Evolutionary conservation across 768 basidiomycete species (phyloP).

Genomic region (Kwoniella europaea): DNA sequence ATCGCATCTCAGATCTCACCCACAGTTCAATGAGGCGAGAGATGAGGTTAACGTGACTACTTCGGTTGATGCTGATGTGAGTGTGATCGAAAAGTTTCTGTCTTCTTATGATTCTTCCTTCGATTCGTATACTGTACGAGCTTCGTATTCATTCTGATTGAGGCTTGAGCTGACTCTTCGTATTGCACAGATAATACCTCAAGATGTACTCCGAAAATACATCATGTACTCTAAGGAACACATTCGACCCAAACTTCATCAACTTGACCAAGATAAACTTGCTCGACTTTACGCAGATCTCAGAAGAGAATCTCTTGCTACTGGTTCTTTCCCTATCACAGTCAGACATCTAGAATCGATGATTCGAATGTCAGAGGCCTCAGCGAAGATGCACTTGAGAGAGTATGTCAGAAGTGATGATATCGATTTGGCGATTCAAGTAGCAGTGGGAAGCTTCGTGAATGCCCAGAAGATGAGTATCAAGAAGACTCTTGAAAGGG

Average conservation of each 20-base stretch:
- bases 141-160: too few species aligned
- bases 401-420: constrained; percentile 96
- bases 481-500: constrained; percentile 95
- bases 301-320: constrained; percentile 91
- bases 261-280: constrained; percentile 94
- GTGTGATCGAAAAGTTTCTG: constrained; percentile 50
- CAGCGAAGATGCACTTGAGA: constrained; percentile 95
- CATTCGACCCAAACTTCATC: constrained; percentile 87
- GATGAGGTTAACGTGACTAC: constrained; percentile 97
- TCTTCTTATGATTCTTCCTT: neutral
- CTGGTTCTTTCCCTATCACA: constrained; percentile 98
- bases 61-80: constrained; percentile 82
- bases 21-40: constrained; percentile 74
- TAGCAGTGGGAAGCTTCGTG: constrained; percentile 92
- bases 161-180: neutral
- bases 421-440: constrained; percentile 95
- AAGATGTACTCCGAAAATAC: constrained; percentile 94
- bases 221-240: constrained; percentile 98
- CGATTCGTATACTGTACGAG: too few species aligned
- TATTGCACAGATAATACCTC: constrained; percentile 79
- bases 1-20: constrained; percentile 91
- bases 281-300: constrained; percentile 92
- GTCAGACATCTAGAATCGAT: constrained; percentile 97
- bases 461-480: constrained; percentile 97
- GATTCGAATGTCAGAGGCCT: constrained; percentile 99